Base-by-base conservation (phyloP, 2,329 filamentous ascomycete species). In the Pseudopithomyces chartarum region DNA sequence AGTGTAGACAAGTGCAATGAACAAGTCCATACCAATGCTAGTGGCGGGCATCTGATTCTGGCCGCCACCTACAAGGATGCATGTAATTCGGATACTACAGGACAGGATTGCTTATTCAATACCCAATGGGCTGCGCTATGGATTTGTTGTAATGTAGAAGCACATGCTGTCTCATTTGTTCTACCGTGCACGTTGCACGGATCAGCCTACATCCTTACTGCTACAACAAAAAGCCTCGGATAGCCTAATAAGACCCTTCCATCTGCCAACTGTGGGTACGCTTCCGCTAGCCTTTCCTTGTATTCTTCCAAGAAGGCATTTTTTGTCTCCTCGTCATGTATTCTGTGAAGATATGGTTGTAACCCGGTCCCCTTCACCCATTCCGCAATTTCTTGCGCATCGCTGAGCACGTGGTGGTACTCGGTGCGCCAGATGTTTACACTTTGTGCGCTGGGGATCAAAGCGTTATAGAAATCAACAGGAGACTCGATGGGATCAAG, bases 311-410 rank as follows among this genome's bases (percentile, higher is more conserved):
- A 56, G 61, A 81, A 87, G 1, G 46, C 76, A 10, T 76, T 68
- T 56, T 72, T 78, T 47, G 51, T 60, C 19, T 26, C 62, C 32
- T 81, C 76, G 2, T 73, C 69, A 1, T 71, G 68, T 36, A 87
- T 73, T 3, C 77, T 73, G 44, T 85, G 77, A 52, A 87, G 51
- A 61, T 79, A 87, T 0, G 85, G 85, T 61, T 79, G 76, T 61
- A 87, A 65, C 0, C 84, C 85, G 0, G 83, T 85, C 0, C 83
- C 82, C 60, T 81, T 82, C 2, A 87, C 81, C 85, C 85, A 87
- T 67, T 86, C 84, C 6, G 87, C 80, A 40, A 87, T 82, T 1
- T 76, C 81, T 12, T 69, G 59, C 19, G 82, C 82, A 20, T 75
- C 77, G 2, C 78, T 73, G 55, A 87, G 65, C 0, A 79, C 68